These are phyloP conservation scores for Citeromyces nyonsensis DNA, from an alignment of 805 yeast genomes.

Conservation along the genomic window DNA sequence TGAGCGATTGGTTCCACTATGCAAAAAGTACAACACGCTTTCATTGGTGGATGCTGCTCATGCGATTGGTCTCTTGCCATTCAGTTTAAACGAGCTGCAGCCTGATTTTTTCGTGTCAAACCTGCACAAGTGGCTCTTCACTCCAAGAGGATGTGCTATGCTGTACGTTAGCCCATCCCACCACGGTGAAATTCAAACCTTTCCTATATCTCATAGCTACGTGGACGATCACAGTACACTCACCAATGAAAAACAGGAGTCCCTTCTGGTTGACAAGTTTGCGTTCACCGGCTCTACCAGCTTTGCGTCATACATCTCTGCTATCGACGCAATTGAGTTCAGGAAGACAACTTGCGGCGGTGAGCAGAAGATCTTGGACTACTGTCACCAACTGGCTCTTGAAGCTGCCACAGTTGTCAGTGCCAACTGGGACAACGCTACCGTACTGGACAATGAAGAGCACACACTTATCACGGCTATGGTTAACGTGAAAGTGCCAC, in stretches of 20 bases:
- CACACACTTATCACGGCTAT: constrained; percentile 21
- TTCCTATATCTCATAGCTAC: constrained; percentile 41
- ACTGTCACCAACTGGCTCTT: constrained; percentile 28
- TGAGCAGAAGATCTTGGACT: constrained; percentile 29
- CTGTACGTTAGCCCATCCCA: constrained; percentile 38
- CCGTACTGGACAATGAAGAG: constrained; percentile 18
- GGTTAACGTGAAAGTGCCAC: constrained; percentile 26
- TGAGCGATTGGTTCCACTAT: constrained; percentile 24
- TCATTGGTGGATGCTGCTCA: constrained; percentile 67
- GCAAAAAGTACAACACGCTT: constrained; percentile 27
- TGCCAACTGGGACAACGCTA: constrained; percentile 19
- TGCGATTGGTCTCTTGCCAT: constrained; percentile 35
- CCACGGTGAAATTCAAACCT: constrained; percentile 32
- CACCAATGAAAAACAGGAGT: constrained; percentile 8
- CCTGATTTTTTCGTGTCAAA: constrained; percentile 54
- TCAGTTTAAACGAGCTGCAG: constrained; percentile 20
- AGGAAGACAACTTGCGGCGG: constrained; percentile 44
- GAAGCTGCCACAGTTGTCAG: constrained; percentile 23
- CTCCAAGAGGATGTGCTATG: constrained; percentile 43
- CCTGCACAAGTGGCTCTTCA: constrained; percentile 55
- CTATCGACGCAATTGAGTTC: constrained; percentile 37
- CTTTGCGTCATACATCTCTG: constrained; percentile 23
- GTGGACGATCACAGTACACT: constrained; percentile 16
- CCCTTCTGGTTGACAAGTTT: constrained; percentile 28
- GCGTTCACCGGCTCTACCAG: constrained; percentile 31